phyloP scores from a whole-genome alignment of 345 rosid species.

The Eucalyptus victrix region DNA sequence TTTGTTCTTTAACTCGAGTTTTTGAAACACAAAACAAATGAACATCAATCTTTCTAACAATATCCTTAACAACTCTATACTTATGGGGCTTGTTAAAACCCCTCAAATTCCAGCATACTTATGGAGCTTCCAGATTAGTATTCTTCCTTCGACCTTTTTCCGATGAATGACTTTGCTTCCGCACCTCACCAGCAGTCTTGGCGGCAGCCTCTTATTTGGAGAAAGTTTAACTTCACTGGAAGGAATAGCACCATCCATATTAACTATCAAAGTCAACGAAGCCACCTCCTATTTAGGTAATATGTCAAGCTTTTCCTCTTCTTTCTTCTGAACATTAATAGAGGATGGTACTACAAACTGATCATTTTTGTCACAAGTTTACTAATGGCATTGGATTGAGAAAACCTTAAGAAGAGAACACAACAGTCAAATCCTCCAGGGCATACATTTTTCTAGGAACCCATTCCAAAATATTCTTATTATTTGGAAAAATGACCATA shows the following conservation, averaged over 20 bases:
- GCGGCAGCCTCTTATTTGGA: not conserved
- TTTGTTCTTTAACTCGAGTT: too few species aligned
- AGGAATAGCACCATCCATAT: not conserved
- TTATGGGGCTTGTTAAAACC: too few species aligned
- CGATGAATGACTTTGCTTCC: not conserved
- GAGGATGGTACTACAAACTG: not conserved
- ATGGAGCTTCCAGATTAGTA: not conserved
- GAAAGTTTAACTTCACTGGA: not conserved
- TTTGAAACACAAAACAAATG: not conserved
- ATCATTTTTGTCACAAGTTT: not conserved
- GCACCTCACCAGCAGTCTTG: not conserved
- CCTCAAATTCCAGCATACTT: not conserved
- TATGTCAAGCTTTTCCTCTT: not conserved
- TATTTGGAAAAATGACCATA: not conserved
- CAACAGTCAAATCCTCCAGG: not conserved
- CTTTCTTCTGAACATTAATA: not conserved
- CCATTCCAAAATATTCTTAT: not conserved
- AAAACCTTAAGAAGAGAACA: not conserved
- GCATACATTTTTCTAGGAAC: not conserved
- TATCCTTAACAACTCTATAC: too few species aligned
- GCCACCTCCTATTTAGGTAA: not conserved
- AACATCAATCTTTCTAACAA: not conserved
- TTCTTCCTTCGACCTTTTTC: not conserved
- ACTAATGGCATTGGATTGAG: not conserved
- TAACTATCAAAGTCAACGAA: too few species aligned